Base-by-base conservation (phyloP, 352 stramenopile species). In the Globisporangium cylindrosporum region DNA sequence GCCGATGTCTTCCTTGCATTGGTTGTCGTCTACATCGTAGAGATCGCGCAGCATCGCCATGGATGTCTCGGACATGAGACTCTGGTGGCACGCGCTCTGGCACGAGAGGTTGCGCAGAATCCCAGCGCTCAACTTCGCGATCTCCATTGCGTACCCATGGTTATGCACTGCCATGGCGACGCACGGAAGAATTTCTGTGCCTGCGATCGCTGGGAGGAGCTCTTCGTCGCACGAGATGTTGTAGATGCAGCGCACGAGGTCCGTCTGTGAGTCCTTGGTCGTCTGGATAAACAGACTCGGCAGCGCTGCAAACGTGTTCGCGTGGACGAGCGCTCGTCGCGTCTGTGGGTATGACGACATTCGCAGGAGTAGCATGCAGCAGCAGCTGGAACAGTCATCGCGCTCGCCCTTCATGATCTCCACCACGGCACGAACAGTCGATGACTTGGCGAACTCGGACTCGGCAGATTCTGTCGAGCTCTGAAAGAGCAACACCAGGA, bases 91-190 rank as follows among this genome's bases (percentile, higher is more conserved):
- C 5, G 67, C 32, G 0, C 29, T 29, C 14, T 72, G 69, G 2
- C 74, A 86, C 8, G 81, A 88, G 5, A 84, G 59, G 41, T 93
- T 93, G 20, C 82, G 81, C 25, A 91, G 67, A 38, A 89, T 70
- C 0, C 75, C 79, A 0, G 81, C 81, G 36, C 64, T 64, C 1
- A 74, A 29, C 29, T 38, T 54, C 0, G 63, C 62, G 27, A 72
- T 65, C 34, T 75, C 69, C 18, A 65, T 55, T 3, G 67, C 41
- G 7, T 78, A 68, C 18, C 27, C 56, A 9, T 81, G 67, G 51
- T 68, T 77, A 18, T 68, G 63, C 12, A 78, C 64, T 8, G 70
- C 58, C 34, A 59, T 61, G 3, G 61, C 51, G 8, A 86, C 54
- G 25, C 65, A 70, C 36, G 63, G 36, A 0, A 86, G 58, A 14